Evolutionary conservation across 2,329 filamentous ascomycete genomes (phyloP).

Genomic region (Trichoderma sp.): DNA sequence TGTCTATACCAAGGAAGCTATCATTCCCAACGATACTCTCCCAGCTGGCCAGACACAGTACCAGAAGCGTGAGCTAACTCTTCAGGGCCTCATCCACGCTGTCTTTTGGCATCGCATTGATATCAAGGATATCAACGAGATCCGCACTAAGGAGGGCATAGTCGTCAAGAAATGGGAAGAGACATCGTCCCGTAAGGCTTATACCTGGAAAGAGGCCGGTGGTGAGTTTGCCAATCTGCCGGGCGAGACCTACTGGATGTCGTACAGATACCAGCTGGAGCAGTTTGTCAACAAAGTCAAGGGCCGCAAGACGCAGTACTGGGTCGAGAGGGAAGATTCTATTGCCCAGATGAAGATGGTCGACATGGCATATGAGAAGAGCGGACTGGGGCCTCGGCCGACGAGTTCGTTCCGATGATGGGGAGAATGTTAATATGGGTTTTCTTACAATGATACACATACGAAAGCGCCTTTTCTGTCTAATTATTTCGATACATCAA

Average conservation of each 20-base stretch:
- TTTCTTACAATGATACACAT: neutral
- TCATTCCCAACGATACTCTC: neutral
- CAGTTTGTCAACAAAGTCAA: constrained; percentile 49
- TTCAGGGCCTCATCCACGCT: constrained; percentile 30
- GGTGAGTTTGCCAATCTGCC: constrained; percentile 27
- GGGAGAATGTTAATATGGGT: neutral
- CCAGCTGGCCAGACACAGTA: neutral
- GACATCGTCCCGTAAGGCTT: constrained; percentile 36
- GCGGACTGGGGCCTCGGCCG: constrained; percentile 25
- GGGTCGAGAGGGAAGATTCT: constrained; percentile 45
- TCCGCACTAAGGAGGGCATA: constrained; percentile 29
- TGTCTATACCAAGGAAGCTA: neutral
- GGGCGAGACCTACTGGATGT: constrained; percentile 43
- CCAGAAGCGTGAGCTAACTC: constrained; percentile 32
- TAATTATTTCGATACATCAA: neutral
- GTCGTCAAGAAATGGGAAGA: constrained; percentile 29
- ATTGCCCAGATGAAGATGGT: constrained; percentile 48
- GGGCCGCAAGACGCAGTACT: constrained; percentile 40
- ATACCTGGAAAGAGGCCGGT: constrained; percentile 38
- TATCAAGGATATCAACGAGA: constrained; percentile 35
- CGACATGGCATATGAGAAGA: constrained; percentile 49
- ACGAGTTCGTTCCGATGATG: constrained; percentile 12
- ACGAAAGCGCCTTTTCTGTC: neutral
- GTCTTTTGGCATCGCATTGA: constrained; percentile 39
- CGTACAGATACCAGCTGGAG: constrained; percentile 50